These are phyloP conservation scores for Artemisia tridentata DNA, from an alignment of 129 eudicot species.

Conservation along the genomic window DNA sequence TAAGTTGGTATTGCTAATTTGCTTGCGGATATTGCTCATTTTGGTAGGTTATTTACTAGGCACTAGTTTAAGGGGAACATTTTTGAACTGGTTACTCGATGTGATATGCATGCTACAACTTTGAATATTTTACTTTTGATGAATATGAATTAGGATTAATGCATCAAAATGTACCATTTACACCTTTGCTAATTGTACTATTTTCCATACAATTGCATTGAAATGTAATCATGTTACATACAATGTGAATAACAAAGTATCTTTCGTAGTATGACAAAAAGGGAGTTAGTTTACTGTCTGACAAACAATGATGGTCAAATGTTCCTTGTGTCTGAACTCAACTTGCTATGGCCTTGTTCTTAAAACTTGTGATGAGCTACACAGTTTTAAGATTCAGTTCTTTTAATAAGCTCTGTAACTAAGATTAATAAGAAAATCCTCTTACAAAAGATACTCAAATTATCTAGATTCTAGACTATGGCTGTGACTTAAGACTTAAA, in stretches of 20 bases:
- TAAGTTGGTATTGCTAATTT: neutral
- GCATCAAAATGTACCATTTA: too few species aligned
- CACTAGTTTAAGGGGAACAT: neutral
- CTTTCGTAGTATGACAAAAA: neutral
- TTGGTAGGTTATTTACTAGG: neutral
- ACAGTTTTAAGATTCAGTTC: neutral
- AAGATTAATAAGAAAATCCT: neutral
- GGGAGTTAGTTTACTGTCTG: neutral
- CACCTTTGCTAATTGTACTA: too few species aligned
- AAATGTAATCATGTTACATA: too few species aligned
- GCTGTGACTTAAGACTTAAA: neutral
- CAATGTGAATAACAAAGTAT: too few species aligned
- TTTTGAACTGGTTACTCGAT: too few species aligned
- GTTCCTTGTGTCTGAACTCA: neutral
- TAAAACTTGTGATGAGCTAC: neutral
- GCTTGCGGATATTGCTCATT: slow-evolving; percentile 2
- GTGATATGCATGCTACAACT: too few species aligned
- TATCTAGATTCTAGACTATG: neutral
- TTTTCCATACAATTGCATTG: too few species aligned
- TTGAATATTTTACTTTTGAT: too few species aligned
- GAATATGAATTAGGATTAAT: too few species aligned
- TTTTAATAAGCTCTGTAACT: neutral
- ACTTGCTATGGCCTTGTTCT: neutral
- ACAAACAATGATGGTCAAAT: neutral
- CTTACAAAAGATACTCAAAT: neutral